phyloP scores from a whole-genome alignment of 345 rosid species.

The Eucalyptus marginata region DNA sequence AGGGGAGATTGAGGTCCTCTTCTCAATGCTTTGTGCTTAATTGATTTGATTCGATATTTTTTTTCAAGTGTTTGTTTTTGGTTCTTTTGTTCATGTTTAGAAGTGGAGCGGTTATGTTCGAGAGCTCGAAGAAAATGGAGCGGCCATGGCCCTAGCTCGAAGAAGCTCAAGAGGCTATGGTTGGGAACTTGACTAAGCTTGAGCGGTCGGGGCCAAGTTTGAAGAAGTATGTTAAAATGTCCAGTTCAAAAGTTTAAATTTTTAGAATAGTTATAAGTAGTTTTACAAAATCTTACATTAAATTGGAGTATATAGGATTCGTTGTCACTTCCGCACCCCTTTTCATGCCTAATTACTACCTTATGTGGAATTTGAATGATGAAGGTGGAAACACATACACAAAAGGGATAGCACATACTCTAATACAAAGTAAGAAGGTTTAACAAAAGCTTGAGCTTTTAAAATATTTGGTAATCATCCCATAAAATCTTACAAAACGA shows the following conservation, averaged over 20 bases:
- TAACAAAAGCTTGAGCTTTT: not conserved
- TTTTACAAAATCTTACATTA: not conserved
- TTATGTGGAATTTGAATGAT: not conserved
- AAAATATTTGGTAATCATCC: not conserved
- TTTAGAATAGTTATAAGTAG: accelerated
- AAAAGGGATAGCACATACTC: not conserved
- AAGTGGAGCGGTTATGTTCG: not conserved
- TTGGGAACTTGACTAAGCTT: not conserved
- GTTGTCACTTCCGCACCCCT: too few species aligned
- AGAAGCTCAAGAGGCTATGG: not conserved
- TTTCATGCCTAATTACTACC: not conserved
- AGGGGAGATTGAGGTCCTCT: not conserved
- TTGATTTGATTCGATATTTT: not conserved
- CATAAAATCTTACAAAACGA: too few species aligned
- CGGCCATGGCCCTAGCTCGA: not conserved
- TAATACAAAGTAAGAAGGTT: not conserved
- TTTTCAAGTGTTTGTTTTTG: not conserved
- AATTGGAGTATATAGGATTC: not conserved
- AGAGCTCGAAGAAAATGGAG: not conserved
- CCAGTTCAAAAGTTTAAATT: too few species aligned
- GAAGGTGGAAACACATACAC: accelerated
- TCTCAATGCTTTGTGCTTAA: not conserved
- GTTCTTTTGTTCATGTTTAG: not conserved
- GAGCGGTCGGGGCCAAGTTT: not conserved
- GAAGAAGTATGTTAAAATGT: not conserved